Conservation (phyloP, 441 rosid genomes). For the Macaranga tanarius region DNA sequence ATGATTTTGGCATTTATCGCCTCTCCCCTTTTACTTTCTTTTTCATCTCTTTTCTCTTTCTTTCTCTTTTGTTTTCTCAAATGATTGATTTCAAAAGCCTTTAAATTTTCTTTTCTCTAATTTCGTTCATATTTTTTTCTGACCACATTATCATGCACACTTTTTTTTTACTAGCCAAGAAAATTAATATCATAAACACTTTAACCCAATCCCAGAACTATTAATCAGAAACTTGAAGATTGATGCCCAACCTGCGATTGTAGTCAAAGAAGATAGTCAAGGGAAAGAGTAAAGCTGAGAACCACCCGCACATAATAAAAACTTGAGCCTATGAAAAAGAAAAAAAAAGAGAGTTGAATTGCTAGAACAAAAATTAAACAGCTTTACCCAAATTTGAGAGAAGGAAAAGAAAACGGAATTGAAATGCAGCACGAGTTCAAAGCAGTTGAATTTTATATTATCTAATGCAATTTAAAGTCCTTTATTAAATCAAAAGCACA, state of each 20-base stretch:
- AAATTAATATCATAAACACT: slow-evolving; percentile 7
- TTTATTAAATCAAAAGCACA: not conserved
- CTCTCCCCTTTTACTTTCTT: not conserved
- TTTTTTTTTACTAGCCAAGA: not conserved
- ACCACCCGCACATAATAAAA: not conserved
- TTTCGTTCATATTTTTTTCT: not conserved
- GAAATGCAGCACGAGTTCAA: not conserved
- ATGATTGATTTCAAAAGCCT: not conserved
- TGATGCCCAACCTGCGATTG: slow-evolving; percentile 37
- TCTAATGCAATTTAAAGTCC: not conserved
- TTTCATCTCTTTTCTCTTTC: not conserved
- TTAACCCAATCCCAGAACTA: slow-evolving; percentile 20
- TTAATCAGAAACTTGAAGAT: slow-evolving; percentile 27
- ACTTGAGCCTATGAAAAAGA: not conserved
- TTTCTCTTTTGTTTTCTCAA: not conserved
- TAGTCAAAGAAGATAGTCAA: slow-evolving; percentile 31
- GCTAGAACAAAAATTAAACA: slow-evolving; percentile 7
- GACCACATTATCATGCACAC: not conserved
- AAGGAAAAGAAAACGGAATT: not conserved
- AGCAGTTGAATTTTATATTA: not conserved
- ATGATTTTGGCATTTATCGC: not conserved
- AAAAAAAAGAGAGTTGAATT: not conserved
- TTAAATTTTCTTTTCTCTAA: not conserved
- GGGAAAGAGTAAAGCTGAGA: slow-evolving; percentile 19
- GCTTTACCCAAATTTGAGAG: not conserved